phyloP scores from a whole-genome alignment of 2,329 filamentous ascomycete genomes.

The Zasmidium citrigriseum region DNA sequence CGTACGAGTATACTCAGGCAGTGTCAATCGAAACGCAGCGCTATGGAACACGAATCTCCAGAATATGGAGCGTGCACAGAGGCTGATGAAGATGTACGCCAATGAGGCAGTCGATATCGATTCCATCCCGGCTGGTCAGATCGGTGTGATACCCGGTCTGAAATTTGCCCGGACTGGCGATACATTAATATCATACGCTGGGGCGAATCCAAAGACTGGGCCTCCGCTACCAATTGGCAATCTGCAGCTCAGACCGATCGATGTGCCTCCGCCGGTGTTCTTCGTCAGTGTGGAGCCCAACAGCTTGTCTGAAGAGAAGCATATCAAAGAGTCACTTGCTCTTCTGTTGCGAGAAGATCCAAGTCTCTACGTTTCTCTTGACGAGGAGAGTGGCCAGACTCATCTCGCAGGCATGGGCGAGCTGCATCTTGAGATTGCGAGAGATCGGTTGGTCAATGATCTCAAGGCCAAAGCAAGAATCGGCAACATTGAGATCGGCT shows the following conservation, averaged over 20 bases:
- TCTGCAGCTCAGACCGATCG: conserved; percentile 82
- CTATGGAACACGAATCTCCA: conserved; percentile 88
- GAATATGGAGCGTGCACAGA: conserved; percentile 75
- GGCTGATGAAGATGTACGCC: conserved; percentile 86
- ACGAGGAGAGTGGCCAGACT: conserved; percentile 90
- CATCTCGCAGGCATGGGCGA: conserved; percentile 95
- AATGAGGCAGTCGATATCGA: conserved; percentile 82
- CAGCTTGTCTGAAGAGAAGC: conserved; percentile 75
- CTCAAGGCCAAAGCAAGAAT: conserved; percentile 84
- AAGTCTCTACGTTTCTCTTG: conserved; percentile 78
- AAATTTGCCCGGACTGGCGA: conserved; percentile 93
- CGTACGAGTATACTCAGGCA: conserved; percentile 86
- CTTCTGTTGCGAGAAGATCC: conserved; percentile 89
- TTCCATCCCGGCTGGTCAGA: conserved; percentile 80
- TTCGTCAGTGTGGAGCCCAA: conserved; percentile 90
- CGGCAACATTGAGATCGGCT: conserved; percentile 91
- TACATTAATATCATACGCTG: conserved; percentile 76
- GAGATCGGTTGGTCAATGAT: conserved; percentile 83
- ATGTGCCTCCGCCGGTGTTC: conserved; percentile 90
- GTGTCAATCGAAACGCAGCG: conserved; percentile 69
- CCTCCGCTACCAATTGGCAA: conserved; percentile 69
- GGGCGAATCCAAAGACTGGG: conserved; percentile 59
- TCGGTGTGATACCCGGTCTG: conserved; percentile 87
- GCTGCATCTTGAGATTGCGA: conserved; percentile 88
- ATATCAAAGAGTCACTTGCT: conserved; percentile 72